A percentile compares a stretch with the other conserved stretches of the same genome.
Evolutionary conservation across 1,284 basidiomycete genomes (phyloP).

Genomic region (Rhodotorula sp.): DNA sequence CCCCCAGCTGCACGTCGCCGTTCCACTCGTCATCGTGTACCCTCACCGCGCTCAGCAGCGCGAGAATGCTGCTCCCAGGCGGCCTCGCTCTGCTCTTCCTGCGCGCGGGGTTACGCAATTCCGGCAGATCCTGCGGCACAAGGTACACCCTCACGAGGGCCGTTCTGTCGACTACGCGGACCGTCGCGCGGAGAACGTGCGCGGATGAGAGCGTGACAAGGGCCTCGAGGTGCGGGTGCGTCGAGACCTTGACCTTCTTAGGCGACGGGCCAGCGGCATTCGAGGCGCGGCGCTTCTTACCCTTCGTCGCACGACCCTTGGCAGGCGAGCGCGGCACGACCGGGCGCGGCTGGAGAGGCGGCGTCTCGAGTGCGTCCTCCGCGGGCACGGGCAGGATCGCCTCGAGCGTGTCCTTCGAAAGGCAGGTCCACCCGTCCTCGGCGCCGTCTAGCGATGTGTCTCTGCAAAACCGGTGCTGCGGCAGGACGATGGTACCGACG

Average conservation of each 20-base stretch:
- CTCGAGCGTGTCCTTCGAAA: slow-evolving; percentile 4
- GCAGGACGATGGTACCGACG: slow-evolving; percentile 19
- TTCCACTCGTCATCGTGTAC: slow-evolving; percentile 10
- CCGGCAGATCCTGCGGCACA: slow-evolving; percentile 27
- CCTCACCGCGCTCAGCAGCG: slow-evolving; percentile 11
- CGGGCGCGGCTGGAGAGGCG: no score
- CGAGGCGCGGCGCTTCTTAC: slow-evolving; percentile 3
- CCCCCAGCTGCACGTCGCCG: not conserved
- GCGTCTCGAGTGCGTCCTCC: no score
- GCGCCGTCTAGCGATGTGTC: not conserved
- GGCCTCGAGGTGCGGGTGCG: slow-evolving; percentile 8
- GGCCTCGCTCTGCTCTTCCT: not conserved
- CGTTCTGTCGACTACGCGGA: not conserved
- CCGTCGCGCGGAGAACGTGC: slow-evolving; percentile 12
- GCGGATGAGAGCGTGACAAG: slow-evolving; percentile 12
- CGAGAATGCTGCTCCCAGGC: not conserved
- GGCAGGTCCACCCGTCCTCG: slow-evolving; percentile 20
- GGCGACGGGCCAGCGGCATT: not conserved
- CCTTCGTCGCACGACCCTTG: not conserved
- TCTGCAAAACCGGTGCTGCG: not conserved
- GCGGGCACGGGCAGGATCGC: not conserved
- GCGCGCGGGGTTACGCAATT: not conserved
- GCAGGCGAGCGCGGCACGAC: not conserved
- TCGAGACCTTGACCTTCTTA: slow-evolving; percentile 2
- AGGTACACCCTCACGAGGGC: slow-evolving; percentile 32